These are phyloP conservation scores for Trichoderma sp. DNA, from an alignment of 2,329 filamentous ascomycete species.

Conservation along the genomic window DNA sequence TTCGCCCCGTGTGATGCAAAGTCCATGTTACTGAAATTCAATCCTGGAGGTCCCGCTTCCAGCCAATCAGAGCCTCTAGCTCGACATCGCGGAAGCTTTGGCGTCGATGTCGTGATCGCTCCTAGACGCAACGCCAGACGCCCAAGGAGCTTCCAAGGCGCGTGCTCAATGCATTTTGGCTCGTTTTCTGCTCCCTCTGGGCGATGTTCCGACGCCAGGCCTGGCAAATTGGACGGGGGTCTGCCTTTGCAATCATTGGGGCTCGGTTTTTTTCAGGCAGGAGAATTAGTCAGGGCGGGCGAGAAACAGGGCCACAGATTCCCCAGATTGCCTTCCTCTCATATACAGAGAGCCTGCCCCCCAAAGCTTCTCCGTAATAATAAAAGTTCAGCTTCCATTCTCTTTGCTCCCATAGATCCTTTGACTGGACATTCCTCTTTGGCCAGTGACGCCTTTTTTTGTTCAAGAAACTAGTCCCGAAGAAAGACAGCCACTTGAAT, in stretches of 20 bases:
- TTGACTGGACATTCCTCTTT: neutral
- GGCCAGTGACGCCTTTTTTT: neutral
- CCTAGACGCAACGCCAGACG: conserved; percentile 33
- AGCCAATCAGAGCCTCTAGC: conserved; percentile 37
- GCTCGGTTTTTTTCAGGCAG: conserved; percentile 2
- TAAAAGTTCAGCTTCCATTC: neutral
- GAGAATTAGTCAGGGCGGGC: conserved; percentile 19
- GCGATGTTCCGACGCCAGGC: conserved; percentile 1
- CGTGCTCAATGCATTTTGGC: conserved; percentile 36
- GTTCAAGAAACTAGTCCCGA: neutral
- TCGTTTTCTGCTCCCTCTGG: neutral
- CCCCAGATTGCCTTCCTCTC: conserved; percentile 10
- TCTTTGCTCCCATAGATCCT: neutral
- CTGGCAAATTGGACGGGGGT: conserved; percentile 4
- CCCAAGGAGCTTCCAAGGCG: conserved; percentile 32
- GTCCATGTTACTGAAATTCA: neutral
- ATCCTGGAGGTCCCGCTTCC: conserved; percentile 13
- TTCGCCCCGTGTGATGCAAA: neutral
- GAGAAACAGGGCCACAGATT: conserved; percentile 2
- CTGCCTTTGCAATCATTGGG: conserved; percentile 7
- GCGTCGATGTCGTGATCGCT: conserved; percentile 54
- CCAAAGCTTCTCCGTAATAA: neutral
- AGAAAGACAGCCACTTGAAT: neutral
- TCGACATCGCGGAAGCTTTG: conserved; percentile 48
- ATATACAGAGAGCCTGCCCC: conserved; percentile 5